Percentiles rank a stretch among this genome's conserved stretches.
Evolutionary conservation across 2,329 filamentous ascomycete genomes (phyloP).

Genomic region (Lasiodiplodia theobromae): DNA sequence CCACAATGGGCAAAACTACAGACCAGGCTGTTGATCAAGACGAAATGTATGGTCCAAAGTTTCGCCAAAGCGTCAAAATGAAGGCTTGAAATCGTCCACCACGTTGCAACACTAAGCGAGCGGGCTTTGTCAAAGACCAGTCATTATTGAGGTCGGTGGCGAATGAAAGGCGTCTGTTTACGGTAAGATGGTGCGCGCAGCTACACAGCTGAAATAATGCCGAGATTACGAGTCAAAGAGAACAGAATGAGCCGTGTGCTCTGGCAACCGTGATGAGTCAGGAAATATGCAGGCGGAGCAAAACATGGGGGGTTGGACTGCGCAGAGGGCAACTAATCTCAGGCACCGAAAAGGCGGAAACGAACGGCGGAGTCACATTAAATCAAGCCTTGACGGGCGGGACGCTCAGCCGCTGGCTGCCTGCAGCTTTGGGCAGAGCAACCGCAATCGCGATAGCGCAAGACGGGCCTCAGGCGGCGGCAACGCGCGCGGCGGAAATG

Average conservation of each 20-base stretch:
- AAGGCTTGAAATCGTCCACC: background rate
- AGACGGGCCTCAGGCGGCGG: background rate
- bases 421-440: slow-evolving; percentile 31
- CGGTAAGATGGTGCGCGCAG: background rate
- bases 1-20: background rate
- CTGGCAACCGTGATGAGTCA: slow-evolving; percentile 7
- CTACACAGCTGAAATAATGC: background rate
- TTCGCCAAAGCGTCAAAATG: background rate
- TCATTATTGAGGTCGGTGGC: background rate
- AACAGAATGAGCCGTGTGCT: slow-evolving; percentile 18
- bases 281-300: slow-evolving; percentile 1
- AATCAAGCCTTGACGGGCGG: slow-evolving; percentile 62
- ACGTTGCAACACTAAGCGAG: background rate
- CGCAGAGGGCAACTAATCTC: background rate
- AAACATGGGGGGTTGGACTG: background rate
- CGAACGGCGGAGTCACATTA: slow-evolving; percentile 60
- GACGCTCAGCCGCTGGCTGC: slow-evolving; percentile 52
- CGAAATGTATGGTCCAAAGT: background rate
- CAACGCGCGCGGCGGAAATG: background rate
- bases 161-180: background rate
- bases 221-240: background rate
- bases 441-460: background rate
- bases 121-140: background rate
- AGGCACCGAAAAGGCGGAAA: background rate
- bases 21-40: background rate